Evolutionary conservation across 2,329 filamentous ascomycete genomes (phyloP).

Genomic region (Lachnellula willkommii): DNA sequence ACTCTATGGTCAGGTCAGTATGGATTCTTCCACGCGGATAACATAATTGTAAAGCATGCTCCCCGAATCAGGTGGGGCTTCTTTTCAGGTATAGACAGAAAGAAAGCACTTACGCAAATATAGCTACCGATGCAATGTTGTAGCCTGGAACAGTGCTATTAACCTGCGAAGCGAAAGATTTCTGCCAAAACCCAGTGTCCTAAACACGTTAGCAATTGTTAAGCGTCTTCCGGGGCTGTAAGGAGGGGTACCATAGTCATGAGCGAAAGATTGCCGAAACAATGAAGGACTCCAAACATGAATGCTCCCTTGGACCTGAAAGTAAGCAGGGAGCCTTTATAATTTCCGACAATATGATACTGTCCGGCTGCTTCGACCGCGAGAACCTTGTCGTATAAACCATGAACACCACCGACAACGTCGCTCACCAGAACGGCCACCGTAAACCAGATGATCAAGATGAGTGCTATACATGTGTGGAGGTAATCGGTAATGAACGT

Average conservation of each 20-base stretch:
- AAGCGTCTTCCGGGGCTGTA: background rate
- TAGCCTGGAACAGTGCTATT: constrained; percentile 40
- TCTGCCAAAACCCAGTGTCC: constrained; percentile 50
- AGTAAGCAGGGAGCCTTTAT: constrained; percentile 42
- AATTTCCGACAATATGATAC: constrained; percentile 40
- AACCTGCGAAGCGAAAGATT: constrained; percentile 45
- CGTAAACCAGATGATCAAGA: constrained; percentile 45
- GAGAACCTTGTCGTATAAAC: constrained; percentile 42
- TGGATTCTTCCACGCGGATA: too few relatives aligned
- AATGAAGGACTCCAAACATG: constrained; percentile 42
- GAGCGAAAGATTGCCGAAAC: constrained; percentile 37
- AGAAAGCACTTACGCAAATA: constrained; percentile 34
- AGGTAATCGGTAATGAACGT: constrained; percentile 19
- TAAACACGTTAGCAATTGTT: constrained; percentile 8
- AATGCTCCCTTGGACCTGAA: constrained; percentile 39
- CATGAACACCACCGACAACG: constrained; percentile 37
- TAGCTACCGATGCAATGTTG: constrained; percentile 40
- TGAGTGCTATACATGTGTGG: constrained; percentile 43
- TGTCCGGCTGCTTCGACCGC: constrained; percentile 32
- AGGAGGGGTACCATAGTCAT: constrained; percentile 35
- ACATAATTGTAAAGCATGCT: background rate
- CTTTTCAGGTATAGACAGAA: background rate
- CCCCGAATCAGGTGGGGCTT: background rate
- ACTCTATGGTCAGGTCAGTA: too few relatives aligned
- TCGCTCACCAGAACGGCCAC: constrained; percentile 40